Conservation (phyloP, 2,329 filamentous ascomycete genomes). For the Aspergillus sp. region DNA sequence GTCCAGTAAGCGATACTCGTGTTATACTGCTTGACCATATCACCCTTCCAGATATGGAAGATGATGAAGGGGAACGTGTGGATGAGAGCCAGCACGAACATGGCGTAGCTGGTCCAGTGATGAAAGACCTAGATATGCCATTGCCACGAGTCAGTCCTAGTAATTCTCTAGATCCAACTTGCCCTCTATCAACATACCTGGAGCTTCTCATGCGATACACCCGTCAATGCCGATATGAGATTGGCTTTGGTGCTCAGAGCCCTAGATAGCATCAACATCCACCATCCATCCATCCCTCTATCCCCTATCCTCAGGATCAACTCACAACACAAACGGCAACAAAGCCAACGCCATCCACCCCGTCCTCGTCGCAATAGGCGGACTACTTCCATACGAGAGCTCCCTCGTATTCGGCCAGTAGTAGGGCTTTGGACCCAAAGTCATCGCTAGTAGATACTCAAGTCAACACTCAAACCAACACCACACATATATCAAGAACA, state of each 20-base stretch:
- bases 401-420: slow-evolving; percentile 53
- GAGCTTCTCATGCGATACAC: slow-evolving; percentile 58
- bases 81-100: slow-evolving; percentile 56
- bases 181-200: slow-evolving; percentile 34
- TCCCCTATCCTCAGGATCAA: neutral
- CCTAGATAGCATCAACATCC: slow-evolving; percentile 20
- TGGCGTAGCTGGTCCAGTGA: slow-evolving; percentile 55
- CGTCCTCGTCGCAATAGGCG: slow-evolving; percentile 53
- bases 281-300: slow-evolving; percentile 6
- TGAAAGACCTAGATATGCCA: slow-evolving; percentile 42
- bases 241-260: slow-evolving; percentile 57
- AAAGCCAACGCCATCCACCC: slow-evolving; percentile 55
- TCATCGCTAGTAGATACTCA: slow-evolving; percentile 38
- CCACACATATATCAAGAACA: no score
- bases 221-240: slow-evolving; percentile 54
- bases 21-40: slow-evolving; percentile 50
- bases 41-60: slow-evolving; percentile 49
- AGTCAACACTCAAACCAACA: slow-evolving; percentile 25
- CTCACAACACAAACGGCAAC: slow-evolving; percentile 52
- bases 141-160: no score
- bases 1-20: slow-evolving; percentile 54
- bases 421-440: slow-evolving; percentile 52
- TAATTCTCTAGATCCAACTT: no score
- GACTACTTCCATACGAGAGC: slow-evolving; percentile 50
- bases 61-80: slow-evolving; percentile 63